phyloP scores from a whole-genome alignment of 2,329 filamentous ascomycete genomes.

The Lomentospora prolificans region DNA sequence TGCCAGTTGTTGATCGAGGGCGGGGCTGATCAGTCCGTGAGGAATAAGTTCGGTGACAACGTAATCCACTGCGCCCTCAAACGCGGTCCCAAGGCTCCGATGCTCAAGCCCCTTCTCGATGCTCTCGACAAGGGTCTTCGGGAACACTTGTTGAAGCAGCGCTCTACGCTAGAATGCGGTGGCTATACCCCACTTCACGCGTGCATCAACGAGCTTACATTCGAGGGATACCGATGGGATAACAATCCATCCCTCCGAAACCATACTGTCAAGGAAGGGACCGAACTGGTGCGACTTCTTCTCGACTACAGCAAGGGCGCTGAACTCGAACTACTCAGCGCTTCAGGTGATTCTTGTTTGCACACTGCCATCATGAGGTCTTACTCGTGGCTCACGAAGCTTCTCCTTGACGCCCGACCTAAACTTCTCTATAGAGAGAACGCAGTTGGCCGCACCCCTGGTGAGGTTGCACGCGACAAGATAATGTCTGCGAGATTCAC shows the following conservation, averaged over 20 bases:
- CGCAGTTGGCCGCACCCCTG: conserved; percentile 63
- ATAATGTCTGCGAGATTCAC: conserved; percentile 31
- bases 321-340: conserved; percentile 49
- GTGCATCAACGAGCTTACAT: conserved; percentile 32
- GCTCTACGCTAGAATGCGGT: conserved; percentile 37
- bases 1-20: conserved; percentile 53
- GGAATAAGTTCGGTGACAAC: conserved; percentile 54
- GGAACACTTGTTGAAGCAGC: conserved; percentile 47
- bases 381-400: conserved; percentile 25
- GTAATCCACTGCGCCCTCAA: conserved; percentile 51
- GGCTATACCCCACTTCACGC: conserved; percentile 55
- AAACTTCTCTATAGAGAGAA: conserved; percentile 62
- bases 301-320: conserved; percentile 45
- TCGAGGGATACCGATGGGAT: not conserved
- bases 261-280: conserved; percentile 14
- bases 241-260: conserved; percentile 7
- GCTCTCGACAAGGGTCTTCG: conserved; percentile 50
- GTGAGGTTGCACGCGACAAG: conserved; percentile 52
- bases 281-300: conserved; percentile 37
- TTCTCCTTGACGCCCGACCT: conserved; percentile 45
- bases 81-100: conserved; percentile 20
- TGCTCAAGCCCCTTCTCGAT: conserved; percentile 39
- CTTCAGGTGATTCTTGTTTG: conserved; percentile 54
- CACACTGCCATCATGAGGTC: conserved; percentile 42
- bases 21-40: conserved; percentile 59